phyloP scores from a whole-genome alignment of 176 grass and related monocot species.

The Tillandsia leiboldiana region DNA sequence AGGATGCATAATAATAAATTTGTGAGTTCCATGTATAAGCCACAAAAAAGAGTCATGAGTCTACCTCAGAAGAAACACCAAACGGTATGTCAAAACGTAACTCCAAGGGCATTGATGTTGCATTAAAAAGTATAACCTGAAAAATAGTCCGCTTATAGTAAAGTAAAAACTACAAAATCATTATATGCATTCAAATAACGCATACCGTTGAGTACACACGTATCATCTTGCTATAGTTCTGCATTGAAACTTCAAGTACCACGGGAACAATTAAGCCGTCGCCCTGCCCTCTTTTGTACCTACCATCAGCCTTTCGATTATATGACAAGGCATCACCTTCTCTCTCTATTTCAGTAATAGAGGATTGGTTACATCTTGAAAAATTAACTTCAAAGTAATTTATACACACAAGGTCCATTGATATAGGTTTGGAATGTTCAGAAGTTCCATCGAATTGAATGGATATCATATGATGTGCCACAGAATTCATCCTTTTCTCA shows the following conservation, averaged over 20 bases:
- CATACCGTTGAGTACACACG: constrained; percentile 82
- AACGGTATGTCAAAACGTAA: constrained; percentile 92
- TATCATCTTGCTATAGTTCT: constrained; percentile 88
- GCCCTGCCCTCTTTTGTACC: constrained; percentile 15
- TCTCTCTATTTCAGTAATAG: constrained; percentile 32
- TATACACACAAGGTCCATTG: constrained; percentile 93
- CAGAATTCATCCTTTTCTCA: constrained; percentile 60
- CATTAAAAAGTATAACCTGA: constrained; percentile 83
- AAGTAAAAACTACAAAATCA: constrained; percentile 3
- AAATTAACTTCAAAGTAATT: constrained; percentile 92
- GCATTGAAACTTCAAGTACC: constrained; percentile 89
- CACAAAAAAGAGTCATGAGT: background rate
- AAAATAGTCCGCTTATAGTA: constrained; percentile 12
- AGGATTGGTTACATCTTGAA: constrained; percentile 52
- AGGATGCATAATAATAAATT: too few species aligned
- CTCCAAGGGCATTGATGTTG: constrained; percentile 79
- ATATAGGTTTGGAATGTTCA: constrained; percentile 65
- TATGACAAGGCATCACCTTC: constrained; percentile 28
- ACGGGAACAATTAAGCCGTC: constrained; percentile 78
- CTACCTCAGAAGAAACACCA: constrained; percentile 89
- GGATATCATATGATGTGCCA: constrained; percentile 91
- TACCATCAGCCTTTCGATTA: constrained; percentile 16
- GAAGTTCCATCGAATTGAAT: constrained; percentile 89
- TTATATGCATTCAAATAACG: constrained; percentile 15
- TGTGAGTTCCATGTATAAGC: too few species aligned